Conservation (phyloP, 2,329 filamentous ascomycete species). For the Penicillium griseofulvum region DNA sequence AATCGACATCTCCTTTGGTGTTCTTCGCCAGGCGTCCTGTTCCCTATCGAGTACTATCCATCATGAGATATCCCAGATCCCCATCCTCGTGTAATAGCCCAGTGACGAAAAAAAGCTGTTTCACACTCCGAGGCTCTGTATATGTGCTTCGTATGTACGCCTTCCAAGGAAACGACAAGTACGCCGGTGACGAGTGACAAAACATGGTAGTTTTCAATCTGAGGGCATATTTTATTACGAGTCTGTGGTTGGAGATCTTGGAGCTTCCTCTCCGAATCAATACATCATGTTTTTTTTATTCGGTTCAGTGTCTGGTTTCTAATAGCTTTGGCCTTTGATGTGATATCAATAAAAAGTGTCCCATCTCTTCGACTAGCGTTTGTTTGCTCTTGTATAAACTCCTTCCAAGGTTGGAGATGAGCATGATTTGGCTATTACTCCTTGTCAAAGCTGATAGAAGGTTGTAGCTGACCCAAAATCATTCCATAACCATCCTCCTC, state of each 20-base stretch:
- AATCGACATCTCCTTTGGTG: not conserved
- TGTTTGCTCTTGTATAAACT: not conserved
- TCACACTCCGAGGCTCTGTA: conserved; percentile 25
- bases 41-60: not conserved
- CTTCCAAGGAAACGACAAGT: conserved; percentile 21
- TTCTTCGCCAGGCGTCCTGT: not conserved
- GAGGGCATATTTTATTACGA: not conserved
- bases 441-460: not conserved
- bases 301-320: not conserved
- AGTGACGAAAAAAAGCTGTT: conserved; percentile 27
- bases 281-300: not conserved
- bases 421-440: too few species aligned
- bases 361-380: not conserved
- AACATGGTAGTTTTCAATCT: conserved; percentile 14
- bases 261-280: not conserved
- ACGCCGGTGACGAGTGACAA: conserved; percentile 11
- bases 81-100: conserved; percentile 1
- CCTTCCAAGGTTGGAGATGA: too few species aligned
- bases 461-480: not conserved
- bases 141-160: conserved; percentile 29
- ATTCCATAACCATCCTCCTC: not conserved
- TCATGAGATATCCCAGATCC: not conserved
- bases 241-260: not conserved
- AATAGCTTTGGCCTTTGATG: not conserved
- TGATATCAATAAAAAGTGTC: not conserved